Conservation (phyloP, 1,284 basidiomycete genomes). For the Fomitiporia mediterranea region DNA sequence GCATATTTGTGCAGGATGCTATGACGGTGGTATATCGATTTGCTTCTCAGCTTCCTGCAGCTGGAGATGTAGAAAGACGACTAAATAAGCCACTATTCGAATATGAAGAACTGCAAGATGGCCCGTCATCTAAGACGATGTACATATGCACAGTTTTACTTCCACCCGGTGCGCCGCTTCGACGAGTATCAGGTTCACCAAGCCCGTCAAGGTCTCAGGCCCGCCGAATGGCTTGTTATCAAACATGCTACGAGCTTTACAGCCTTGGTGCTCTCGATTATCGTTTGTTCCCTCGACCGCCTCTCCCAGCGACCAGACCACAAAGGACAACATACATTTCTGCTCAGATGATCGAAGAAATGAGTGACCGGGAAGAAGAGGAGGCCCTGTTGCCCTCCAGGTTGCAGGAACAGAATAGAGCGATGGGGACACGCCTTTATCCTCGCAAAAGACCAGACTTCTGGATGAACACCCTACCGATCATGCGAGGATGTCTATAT, state of each 20-base stretch:
- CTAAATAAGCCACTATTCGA: conserved; percentile 36
- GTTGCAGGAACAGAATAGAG: conserved; percentile 27
- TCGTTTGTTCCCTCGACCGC: conserved; percentile 43
- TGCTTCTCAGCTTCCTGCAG: conserved; percentile 26
- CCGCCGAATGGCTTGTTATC: conserved; percentile 51
- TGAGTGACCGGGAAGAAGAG: conserved; percentile 19
- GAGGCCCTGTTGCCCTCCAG: conserved; percentile 21
- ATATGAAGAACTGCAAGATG: conserved; percentile 31
- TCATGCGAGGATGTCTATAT: conserved; percentile 38
- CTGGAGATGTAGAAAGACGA: conserved; percentile 19
- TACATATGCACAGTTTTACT: conserved; percentile 50
- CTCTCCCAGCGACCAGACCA: conserved; percentile 18
- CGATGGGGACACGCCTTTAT: conserved; percentile 48
- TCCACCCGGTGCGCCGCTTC: conserved; percentile 37
- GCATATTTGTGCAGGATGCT: conserved; percentile 51
- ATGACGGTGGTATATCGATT: conserved; percentile 51
- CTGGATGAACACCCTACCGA: conserved; percentile 45
- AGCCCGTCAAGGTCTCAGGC: conserved; percentile 47
- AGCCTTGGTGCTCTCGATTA: conserved; percentile 47
- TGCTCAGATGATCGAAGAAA: conserved; percentile 19
- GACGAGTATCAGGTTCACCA: conserved; percentile 40
- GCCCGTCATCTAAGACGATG: conserved; percentile 19
- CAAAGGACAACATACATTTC: conserved; percentile 21
- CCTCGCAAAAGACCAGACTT: conserved; percentile 53
- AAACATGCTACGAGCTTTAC: conserved; percentile 48